Evolutionary conservation across 129 eudicot genomes (phyloP), one percentile per base, ranked within the genome.

Genomic region (Tagetes patula): DNA sequence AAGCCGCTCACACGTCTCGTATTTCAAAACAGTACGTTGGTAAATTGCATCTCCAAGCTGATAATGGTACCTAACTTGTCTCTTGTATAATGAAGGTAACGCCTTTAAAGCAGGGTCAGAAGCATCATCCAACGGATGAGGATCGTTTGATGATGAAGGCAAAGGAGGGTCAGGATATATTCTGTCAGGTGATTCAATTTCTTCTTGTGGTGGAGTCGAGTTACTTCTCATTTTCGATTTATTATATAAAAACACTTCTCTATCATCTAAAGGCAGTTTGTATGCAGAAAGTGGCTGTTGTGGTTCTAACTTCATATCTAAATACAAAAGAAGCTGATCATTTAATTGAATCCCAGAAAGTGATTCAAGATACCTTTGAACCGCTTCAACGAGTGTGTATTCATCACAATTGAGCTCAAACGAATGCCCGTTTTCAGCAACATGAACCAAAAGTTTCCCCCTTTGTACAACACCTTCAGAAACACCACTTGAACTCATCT

Each of bases 341-440:
- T 75, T 83, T 3, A 79, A 53, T 7, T 80, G 91, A 67, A 94
- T 86, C 46, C 88, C 89, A 0, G 89, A 82, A 75, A 76, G 85
- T 1, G 99, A 80, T 80, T 90, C 96, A 1, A 94, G 78, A 65
- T 68, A 84, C 65, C 82, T 70, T 83, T 90, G 93, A 62, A 94
- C 89, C 8, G 84, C 79, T 80, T 86, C 97, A 49, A 94, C 99
- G 8, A 82, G 78, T 12, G 93, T 84, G 47, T 78, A 84, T 49
- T 88, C 97, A 75, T 94, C 96, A 70, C 96, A 94, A 60, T 88
- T 86, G 0, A 94, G 81, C 77, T 88, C 84, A 69, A 76, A 83
- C 7, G 99, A 86, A 75, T 83, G 96, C 38, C 99, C 99, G 82
- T 94, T 94, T 77, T 94, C 97, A n/a, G 97, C 99, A 12, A 88